Base-by-base conservation (phyloP, 192 early-diverging fungal genomes). In the Coemansia sp. region DNA sequence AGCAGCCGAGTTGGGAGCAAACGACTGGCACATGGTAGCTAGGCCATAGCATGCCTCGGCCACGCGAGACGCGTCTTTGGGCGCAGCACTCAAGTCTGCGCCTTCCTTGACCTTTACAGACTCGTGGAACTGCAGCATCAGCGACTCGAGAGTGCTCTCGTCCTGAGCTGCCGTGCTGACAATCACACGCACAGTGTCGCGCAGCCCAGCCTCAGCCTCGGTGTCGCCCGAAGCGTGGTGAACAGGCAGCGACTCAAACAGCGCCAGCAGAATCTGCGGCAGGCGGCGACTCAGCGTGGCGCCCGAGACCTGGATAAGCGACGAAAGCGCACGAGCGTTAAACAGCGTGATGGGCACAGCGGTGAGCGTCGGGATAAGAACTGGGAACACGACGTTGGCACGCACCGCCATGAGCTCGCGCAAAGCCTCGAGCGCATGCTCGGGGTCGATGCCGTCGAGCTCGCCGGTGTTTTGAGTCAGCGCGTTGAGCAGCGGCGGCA, bases 381-480 rank as follows among this genome's bases (percentile, higher is more conserved):
- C 95, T 7, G 97, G 97, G 92, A 99, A 97, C 7, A 99, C 97
- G 3, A 95, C 93, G 64, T 92, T 91, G 59, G 92, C 91, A n/a
- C 94, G 91, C 45, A 98, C 93, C 12, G 93, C 87, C 95, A 97
- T 98, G 55, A 99, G 91, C 72, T 97, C 93, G 78, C 97, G 97
- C 57, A 99, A 82, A 37, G 93, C 97, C 71, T 94, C 92, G 73
- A 99, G 79, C 11, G 96, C 97, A 66, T 91, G 88, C 21, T 73
- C 74, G 19, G 76, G 68, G 17, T 69, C 57, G 41, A 75, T 75
- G 9, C 73, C 73, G 4, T 50, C 63, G 11, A 62, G 41, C n/a
- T 48, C 69, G 55, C 49, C 59, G 41, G 57, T 29, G 51, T 58
- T 47, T 24, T 86, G 85, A 3, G 76, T 66, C 39, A 99, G 85